These are phyloP conservation scores for Pilobolus umbonatus DNA, from an alignment of 192 early-diverging fungal genomes.

Conservation along the genomic window DNA sequence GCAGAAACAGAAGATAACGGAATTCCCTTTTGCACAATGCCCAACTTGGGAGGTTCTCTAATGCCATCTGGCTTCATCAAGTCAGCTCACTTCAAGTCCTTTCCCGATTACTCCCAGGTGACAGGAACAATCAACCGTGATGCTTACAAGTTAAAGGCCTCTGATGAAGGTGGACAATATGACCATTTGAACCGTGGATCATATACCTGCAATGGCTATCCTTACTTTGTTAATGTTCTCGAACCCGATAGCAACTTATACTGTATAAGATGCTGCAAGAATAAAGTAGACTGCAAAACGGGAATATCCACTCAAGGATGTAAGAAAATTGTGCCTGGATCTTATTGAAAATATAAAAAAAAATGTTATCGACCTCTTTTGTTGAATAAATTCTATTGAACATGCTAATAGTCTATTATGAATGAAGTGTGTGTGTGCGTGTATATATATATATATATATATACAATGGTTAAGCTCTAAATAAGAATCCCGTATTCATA, in stretches of 20 bases:
- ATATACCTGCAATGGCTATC: slow-evolving; percentile 29
- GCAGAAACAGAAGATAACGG: slow-evolving; percentile 36
- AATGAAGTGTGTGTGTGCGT: no score
- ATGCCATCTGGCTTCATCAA: slow-evolving; percentile 47
- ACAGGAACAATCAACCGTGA: slow-evolving; percentile 44
- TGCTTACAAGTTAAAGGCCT: slow-evolving; percentile 25
- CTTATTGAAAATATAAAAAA: no score
- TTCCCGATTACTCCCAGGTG: slow-evolving; percentile 39
- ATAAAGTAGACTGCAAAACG: slow-evolving; percentile 23
- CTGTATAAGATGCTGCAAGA: slow-evolving; percentile 34
- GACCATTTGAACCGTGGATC: slow-evolving; percentile 18
- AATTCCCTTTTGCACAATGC: slow-evolving; percentile 42
- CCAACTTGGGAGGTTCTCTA: slow-evolving; percentile 19
- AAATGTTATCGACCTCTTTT: no score
- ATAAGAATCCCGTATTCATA: no score
- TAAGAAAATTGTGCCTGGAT: slow-evolving; percentile 34
- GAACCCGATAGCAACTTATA: slow-evolving; percentile 26
- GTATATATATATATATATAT: no score
- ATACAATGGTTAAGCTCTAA: no score
- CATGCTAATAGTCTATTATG: no score
- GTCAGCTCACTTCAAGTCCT: slow-evolving; percentile 32
- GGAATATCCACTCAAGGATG: slow-evolving; percentile 40
- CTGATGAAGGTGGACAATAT: slow-evolving; percentile 48
- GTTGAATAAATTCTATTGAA: no score
- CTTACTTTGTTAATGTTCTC: slow-evolving; percentile 32